Evolutionary conservation across 2,329 filamentous ascomycete genomes (phyloP), one percentile per base, ranked within the genome.

Genomic region (Beauveria australis): DNA sequence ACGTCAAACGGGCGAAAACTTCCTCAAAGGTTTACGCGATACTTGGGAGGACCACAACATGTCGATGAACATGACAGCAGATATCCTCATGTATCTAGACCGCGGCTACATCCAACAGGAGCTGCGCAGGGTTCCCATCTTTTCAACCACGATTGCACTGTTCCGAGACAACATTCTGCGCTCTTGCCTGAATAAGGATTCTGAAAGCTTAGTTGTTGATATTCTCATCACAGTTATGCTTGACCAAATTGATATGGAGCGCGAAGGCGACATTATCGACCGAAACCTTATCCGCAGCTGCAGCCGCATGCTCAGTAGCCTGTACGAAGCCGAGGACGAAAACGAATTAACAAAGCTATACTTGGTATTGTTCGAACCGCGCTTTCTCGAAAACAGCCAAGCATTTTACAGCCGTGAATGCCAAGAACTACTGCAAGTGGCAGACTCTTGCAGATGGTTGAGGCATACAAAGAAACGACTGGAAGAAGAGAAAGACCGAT

Each of bases 11-110:
- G 92, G 92, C 53, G 92, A 96, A 73, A 87, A 82, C 69, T 95
- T 97, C 65, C 75, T 99, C 62, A 84, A 84, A 60, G 88, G 85
- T 0, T 74, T 97, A 16, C 88, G 88, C 66, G 81, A 86, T 61
- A 85, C 87, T 2, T 99, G 92, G 91, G 85, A 92, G 63, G 89
- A 95, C 64, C 92, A 99, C 70, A 90, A 92, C 70, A 84, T 89
- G 61, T 92, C 89, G 49, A 96, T 96, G 90, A 92, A 91, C 70
- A 97, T 97, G 93, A 88, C 91, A 55, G 92, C 92, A 4, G 94
- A 97, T 72, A 91, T 97, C 37, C 80, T 97, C 56, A 97, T 97
- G 92, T 97, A 97, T 70, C 91, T 99, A 80, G 93, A 99, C 71
- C 88, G 92, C 54, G 87, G 92, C 30, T 92, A 89, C 68, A 88